Evolutionary conservation across 2,329 filamentous ascomycete genomes (phyloP).

Genomic region (Ploettnerulaceae sp.): DNA sequence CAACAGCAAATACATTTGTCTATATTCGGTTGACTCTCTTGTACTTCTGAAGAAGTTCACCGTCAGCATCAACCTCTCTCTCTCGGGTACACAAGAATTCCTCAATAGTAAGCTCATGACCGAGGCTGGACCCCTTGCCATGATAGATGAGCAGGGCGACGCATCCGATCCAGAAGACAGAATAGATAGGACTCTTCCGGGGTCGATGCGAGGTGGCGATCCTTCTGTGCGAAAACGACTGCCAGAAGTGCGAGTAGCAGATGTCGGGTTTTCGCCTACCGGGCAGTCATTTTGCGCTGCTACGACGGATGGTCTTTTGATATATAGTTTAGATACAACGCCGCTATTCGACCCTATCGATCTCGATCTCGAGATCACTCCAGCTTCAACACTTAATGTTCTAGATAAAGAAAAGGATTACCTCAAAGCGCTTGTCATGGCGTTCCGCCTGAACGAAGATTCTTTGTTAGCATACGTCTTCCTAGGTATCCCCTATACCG

Average conservation of each 20-base stretch:
- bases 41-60: constrained; percentile 93
- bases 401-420: constrained; percentile 68
- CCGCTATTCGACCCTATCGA: constrained; percentile 94
- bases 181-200: constrained; percentile 73
- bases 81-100: constrained; percentile 95
- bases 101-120: constrained; percentile 89
- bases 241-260: constrained; percentile 79
- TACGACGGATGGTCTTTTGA: constrained; percentile 86
- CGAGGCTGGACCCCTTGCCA: constrained; percentile 76
- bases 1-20: constrained; percentile 97
- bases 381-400: constrained; percentile 70
- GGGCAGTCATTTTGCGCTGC: constrained; percentile 91
- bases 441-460: constrained; percentile 88
- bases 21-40: constrained; percentile 92
- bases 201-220: constrained; percentile 78
- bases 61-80: constrained; percentile 89
- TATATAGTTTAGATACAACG: constrained; percentile 84
- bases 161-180: constrained; percentile 85
- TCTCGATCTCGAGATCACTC: constrained; percentile 89
- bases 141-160: constrained; percentile 86
- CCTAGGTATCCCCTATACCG: constrained; percentile 68
- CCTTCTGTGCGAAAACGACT: constrained; percentile 70
- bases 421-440: constrained; percentile 92
- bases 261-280: constrained; percentile 82
- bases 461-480: constrained; percentile 81